Evolutionary conservation across 176 grass and related monocot species (phyloP).

Genomic region (sorghum (Sorghum bicolor)): DNA sequence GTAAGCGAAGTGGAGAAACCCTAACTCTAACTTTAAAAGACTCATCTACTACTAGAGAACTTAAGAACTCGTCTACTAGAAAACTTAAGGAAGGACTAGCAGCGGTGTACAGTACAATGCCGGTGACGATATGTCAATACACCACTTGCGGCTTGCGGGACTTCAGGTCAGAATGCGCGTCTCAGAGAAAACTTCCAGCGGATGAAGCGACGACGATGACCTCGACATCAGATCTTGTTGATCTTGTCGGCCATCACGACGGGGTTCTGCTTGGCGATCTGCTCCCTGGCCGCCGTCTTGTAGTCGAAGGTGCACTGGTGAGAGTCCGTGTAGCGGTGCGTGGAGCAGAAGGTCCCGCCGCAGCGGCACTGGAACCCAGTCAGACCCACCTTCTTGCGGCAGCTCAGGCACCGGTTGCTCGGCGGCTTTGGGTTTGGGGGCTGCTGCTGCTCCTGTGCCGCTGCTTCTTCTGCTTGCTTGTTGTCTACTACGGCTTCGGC

Average conservation of each 20-base stretch:
- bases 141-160: too few relatives aligned
- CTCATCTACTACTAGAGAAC: too few relatives aligned
- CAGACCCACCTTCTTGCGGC: slow-evolving; percentile 64
- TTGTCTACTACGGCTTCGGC: neutral
- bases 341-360: slow-evolving; percentile 57
- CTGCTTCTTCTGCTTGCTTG: slow-evolving; percentile 1
- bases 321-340: slow-evolving; percentile 52
- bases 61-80: too few relatives aligned
- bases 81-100: too few relatives aligned
- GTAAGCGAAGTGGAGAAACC: too few relatives aligned
- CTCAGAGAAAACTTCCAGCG: too few relatives aligned
- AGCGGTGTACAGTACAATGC: too few relatives aligned
- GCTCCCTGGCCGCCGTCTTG: slow-evolving; percentile 57
- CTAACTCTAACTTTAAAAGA: too few relatives aligned
- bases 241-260: slow-evolving; percentile 74
- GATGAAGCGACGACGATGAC: too few relatives aligned
- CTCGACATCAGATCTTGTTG: slow-evolving; percentile 57
- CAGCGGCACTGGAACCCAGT: slow-evolving; percentile 78
- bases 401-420: slow-evolving; percentile 61
- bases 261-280: slow-evolving; percentile 72
- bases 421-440: slow-evolving; percentile 43
- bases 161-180: too few relatives aligned
- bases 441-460: slow-evolving; percentile 48
- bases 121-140: too few relatives aligned
- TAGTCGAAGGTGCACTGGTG: slow-evolving; percentile 85